Conservation (phyloP, 2,329 filamentous ascomycete genomes). For the Dactylella cylindrospora region DNA sequence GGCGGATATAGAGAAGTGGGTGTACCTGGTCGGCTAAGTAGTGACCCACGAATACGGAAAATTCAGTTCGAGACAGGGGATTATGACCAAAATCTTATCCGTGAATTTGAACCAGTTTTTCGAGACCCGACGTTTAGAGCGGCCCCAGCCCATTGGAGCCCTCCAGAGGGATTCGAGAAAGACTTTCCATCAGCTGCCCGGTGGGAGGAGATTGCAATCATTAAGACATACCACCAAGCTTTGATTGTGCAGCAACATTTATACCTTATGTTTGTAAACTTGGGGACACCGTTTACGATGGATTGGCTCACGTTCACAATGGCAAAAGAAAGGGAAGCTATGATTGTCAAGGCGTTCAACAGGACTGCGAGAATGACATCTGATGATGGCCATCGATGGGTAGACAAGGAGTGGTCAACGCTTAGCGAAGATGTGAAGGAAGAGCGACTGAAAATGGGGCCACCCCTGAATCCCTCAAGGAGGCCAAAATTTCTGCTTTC, state of each 20-base stretch:
- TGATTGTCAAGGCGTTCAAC: constrained; percentile 25
- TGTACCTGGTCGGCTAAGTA: constrained; percentile 18
- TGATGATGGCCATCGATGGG: constrained; percentile 31
- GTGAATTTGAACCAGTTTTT: constrained; percentile 6
- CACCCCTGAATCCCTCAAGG: background rate
- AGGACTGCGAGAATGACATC: constrained; percentile 20
- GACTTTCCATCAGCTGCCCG: constrained; percentile 31
- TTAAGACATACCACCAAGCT: constrained; percentile 37
- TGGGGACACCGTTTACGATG: constrained; percentile 15
- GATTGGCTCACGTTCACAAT: constrained; percentile 27
- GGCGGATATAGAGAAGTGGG: no score
- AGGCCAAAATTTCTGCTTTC: constrained; percentile 14
- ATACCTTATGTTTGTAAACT: constrained; percentile 31
- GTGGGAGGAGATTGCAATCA: constrained; percentile 35
- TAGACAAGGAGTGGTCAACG: constrained; percentile 26
- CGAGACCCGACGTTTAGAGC: constrained; percentile 29
- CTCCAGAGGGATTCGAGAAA: constrained; percentile 22
- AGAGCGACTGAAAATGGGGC: background rate
- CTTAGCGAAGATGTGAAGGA: constrained; percentile 18
- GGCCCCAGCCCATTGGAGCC: constrained; percentile 18
- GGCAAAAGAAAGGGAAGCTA: constrained; percentile 31
- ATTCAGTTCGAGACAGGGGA: constrained; percentile 22
- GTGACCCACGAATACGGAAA: constrained; percentile 20
- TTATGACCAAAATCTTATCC: background rate
- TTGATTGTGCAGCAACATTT: constrained; percentile 33